phyloP scores from a whole-genome alignment of 257 asterid genomes.

The Cruciata laevipes region DNA sequence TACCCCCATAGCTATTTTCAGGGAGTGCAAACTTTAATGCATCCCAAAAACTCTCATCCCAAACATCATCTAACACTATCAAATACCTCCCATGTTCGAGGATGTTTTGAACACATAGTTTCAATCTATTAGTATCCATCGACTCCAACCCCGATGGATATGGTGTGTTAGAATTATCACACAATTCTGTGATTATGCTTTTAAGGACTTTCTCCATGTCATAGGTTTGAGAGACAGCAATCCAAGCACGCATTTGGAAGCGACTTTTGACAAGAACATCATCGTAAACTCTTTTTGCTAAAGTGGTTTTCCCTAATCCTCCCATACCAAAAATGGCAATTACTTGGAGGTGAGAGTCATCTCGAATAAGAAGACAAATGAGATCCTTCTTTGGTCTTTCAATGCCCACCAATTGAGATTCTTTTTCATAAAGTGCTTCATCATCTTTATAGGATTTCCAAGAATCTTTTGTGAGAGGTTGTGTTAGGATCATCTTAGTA shows the following conservation, averaged over 20 bases:
- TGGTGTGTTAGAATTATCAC: not conserved
- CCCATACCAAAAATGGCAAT: not conserved
- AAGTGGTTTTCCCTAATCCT: not conserved
- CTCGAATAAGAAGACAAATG: not conserved
- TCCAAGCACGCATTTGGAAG: no score
- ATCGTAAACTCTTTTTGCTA: not conserved
- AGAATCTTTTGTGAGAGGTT: not conserved
- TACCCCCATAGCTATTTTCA: not conserved
- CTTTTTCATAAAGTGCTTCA: constrained; percentile 6
- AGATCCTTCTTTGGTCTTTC: not conserved
- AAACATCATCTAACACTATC: not conserved
- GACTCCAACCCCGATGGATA: not conserved
- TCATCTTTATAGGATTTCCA: constrained; percentile 2
- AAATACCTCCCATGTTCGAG: not conserved
- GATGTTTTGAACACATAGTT: not conserved
- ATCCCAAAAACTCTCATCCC: not conserved
- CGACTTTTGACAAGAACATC: no score
- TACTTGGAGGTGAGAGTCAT: not conserved
- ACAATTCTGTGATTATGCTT: not conserved
- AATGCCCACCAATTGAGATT: not conserved
- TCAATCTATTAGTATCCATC: not conserved
- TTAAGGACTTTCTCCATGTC: not conserved
- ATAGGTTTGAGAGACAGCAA: not conserved
- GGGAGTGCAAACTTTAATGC: not conserved
- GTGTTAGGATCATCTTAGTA: not conserved